phyloP scores from a whole-genome alignment of 2,329 filamentous ascomycete species.

The Blastomyces emzantsi region DNA sequence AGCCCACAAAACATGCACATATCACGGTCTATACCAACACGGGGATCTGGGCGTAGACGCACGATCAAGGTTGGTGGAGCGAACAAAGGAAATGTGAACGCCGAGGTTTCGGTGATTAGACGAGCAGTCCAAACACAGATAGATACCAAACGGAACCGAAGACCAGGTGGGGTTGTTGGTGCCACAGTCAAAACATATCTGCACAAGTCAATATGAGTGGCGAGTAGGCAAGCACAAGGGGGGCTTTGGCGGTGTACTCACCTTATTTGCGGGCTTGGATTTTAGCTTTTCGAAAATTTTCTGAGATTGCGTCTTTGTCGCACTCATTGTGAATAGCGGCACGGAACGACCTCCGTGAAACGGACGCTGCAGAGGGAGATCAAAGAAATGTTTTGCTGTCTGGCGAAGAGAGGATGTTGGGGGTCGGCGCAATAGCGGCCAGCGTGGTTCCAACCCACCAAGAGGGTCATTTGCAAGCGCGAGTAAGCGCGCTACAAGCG shows the following conservation, averaged over 20 bases:
- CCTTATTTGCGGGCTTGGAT: constrained; percentile 89
- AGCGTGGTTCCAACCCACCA: constrained; percentile 4
- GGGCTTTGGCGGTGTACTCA: constrained; percentile 36
- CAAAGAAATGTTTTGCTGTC: background rate
- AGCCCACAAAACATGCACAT: constrained; percentile 14
- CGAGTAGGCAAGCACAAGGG: constrained; percentile 17
- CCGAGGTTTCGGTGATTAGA: constrained; percentile 95
- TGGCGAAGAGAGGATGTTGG: constrained; percentile 15
- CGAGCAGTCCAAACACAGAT: constrained; percentile 95
- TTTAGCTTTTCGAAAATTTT: constrained; percentile 98
- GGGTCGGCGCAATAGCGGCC: background rate
- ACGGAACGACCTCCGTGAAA: background rate
- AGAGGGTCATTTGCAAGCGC: background rate
- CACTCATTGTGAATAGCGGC: constrained; percentile 46
- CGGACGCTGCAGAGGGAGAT: background rate
- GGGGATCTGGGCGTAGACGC: constrained; percentile 38
- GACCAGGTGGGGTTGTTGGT: constrained; percentile 99
- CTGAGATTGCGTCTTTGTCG: constrained; percentile 89
- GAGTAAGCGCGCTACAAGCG: background rate
- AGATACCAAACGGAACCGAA: constrained; percentile 93
- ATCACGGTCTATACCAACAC: constrained; percentile 1
- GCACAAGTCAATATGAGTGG: constrained; percentile 21
- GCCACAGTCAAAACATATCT: constrained; percentile 98
- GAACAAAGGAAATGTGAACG: constrained; percentile 98
- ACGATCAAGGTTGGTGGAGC: constrained; percentile 98